A percentile compares a stretch with the other conserved stretches of the same genome.
phyloP scores from a whole-genome alignment of 108 stramenopile species.

The Stephanodiscus triporus region DNA sequence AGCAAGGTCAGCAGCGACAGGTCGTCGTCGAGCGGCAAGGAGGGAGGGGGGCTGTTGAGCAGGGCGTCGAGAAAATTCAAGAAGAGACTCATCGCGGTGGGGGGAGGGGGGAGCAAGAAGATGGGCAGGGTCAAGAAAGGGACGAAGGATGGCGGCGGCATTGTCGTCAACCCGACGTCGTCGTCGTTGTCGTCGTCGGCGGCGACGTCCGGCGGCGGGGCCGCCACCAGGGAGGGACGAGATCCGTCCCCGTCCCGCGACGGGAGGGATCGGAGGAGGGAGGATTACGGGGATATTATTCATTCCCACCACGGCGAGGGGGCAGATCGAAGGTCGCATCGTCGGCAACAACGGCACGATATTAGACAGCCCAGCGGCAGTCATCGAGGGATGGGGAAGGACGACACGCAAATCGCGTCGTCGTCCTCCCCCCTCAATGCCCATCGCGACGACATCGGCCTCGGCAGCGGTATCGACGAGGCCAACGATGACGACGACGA shows the following conservation, averaged over 20 bases:
- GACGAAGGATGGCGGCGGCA: background rate
- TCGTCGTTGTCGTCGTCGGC: background rate
- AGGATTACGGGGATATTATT: background rate
- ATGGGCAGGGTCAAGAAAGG: background rate
- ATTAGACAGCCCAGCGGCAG: background rate
- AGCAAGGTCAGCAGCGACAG: background rate
- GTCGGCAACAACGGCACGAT: background rate
- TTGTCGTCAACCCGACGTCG: background rate
- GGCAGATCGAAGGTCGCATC: background rate
- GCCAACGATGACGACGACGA: no score
- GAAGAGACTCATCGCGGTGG: background rate
- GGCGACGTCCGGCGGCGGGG: background rate
- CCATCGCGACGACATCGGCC: background rate
- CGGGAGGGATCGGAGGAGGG: background rate
- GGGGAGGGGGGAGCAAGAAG: background rate
- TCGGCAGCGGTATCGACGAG: background rate
- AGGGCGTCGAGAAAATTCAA: background rate
- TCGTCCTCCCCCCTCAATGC: background rate
- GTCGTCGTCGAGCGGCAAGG: background rate
- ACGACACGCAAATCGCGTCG: background rate
- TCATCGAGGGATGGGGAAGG: background rate
- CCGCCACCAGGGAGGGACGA: background rate
- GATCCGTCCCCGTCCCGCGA: background rate
- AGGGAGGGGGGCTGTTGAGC: background rate
- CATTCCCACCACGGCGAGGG: background rate